A percentile compares a stretch with the other conserved stretches of the same genome.
Evolutionary conservation across 2,329 filamentous ascomycete species (phyloP).

Genomic region (Fusarium marasasianum): DNA sequence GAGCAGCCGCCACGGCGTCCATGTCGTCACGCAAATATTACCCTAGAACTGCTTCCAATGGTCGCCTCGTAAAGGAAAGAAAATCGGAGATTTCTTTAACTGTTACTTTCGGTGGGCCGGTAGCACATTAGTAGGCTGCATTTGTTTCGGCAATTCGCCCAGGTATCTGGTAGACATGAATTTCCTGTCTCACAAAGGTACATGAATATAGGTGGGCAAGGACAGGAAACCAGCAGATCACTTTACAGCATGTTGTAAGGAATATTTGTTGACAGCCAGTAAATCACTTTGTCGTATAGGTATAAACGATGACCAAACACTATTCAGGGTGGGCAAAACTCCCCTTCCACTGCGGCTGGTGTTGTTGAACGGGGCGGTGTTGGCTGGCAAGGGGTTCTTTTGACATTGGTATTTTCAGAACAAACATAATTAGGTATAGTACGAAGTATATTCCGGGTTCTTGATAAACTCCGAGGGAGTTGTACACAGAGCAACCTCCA

Average conservation of each 20-base stretch:
- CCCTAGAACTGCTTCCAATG: neutral
- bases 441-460: conserved; percentile 5
- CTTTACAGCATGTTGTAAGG: neutral
- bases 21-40: conserved; percentile 11
- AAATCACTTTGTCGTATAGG: neutral
- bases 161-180: neutral
- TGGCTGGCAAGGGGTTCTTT: neutral
- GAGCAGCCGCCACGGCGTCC: conserved; percentile 31
- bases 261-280: neutral
- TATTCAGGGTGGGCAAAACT: neutral
- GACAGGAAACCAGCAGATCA: neutral
- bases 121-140: neutral
- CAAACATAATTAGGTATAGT: neutral
- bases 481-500: neutral
- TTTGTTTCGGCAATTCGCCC: conserved; percentile 6
- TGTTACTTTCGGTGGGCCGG: conserved; percentile 1
- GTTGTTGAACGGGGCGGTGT: neutral
- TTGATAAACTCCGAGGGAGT: conserved; percentile 21
- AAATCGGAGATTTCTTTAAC: conserved; percentile 11
- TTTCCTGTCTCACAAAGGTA: neutral
- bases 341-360: neutral
- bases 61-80: neutral
- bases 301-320: conserved; percentile 1
- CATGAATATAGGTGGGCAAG: neutral
- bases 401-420: neutral